A percentile compares a stretch with the other conserved stretches of the same genome.
phyloP scores from a whole-genome alignment of 768 basidiomycete species.

The Lentinula sp. region DNA sequence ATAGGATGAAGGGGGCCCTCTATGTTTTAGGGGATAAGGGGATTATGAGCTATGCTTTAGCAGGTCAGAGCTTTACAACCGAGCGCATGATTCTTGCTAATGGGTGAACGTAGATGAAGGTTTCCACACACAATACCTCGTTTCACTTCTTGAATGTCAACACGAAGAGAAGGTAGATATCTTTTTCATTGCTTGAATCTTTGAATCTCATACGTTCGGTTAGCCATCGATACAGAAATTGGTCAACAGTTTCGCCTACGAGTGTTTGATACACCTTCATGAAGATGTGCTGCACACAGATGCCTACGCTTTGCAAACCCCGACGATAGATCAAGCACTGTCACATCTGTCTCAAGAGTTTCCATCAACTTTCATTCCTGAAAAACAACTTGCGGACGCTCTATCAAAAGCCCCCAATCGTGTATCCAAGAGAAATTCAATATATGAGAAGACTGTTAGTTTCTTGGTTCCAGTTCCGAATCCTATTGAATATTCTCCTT shows the following conservation, averaged over 20 bases:
- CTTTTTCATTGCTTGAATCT: not conserved
- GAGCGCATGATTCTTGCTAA: not conserved
- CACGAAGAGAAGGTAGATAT: conserved; percentile 73
- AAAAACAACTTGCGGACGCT: conserved; percentile 36
- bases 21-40: conserved; percentile 75
- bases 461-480: conserved; percentile 2
- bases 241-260: conserved; percentile 53
- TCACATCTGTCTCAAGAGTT: conserved; percentile 47
- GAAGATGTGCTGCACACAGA: conserved; percentile 65
- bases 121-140: conserved; percentile 51
- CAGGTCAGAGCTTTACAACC: conserved; percentile 37
- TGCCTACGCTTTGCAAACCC: conserved; percentile 44
- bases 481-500: conserved; percentile 1
- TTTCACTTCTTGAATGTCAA: conserved; percentile 67
- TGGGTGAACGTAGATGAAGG: conserved; percentile 38
- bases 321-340: conserved; percentile 42
- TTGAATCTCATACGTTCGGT: not conserved
- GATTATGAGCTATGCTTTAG: conserved; percentile 54
- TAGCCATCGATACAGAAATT: conserved; percentile 78
- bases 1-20: conserved; percentile 92
- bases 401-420: conserved; percentile 35
- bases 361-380: conserved; percentile 33
- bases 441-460: conserved; percentile 46
- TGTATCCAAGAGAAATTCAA: conserved; percentile 34
- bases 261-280: conserved; percentile 51